These are phyloP conservation scores for Scheffersomyces stambukii DNA, from an alignment of 1,139 yeast species.

Conservation along the genomic window DNA sequence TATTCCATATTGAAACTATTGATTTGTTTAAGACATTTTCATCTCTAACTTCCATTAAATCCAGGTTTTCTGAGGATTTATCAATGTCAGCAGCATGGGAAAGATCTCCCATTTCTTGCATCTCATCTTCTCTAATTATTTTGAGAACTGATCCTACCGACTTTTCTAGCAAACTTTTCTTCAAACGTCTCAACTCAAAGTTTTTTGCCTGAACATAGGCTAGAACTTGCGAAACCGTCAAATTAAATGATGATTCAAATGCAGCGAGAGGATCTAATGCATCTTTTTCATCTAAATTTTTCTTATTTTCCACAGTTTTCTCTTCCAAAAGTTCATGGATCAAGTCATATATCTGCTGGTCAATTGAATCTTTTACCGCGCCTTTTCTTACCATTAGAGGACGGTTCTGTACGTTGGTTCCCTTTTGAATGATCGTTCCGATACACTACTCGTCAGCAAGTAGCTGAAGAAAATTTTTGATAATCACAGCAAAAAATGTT, in stretches of 20 bases:
- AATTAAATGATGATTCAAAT: constrained; percentile 59
- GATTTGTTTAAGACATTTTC: constrained; percentile 70
- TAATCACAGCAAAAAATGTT: too few relatives aligned
- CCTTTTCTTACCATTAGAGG: constrained; percentile 17
- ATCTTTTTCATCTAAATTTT: constrained; percentile 16
- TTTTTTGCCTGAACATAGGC: constrained; percentile 59
- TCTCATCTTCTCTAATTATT: constrained; percentile 42
- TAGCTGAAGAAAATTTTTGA: too few relatives aligned
- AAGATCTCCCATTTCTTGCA: constrained; percentile 32
- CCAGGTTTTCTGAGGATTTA: constrained; percentile 14
- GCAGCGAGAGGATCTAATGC: constrained; percentile 32
- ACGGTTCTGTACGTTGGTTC: not conserved
- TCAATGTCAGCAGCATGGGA: constrained; percentile 24
- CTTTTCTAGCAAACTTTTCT: constrained; percentile 51
- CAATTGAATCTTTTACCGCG: constrained; percentile 32
- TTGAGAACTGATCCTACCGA: constrained; percentile 53
- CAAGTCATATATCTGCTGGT: constrained; percentile 47
- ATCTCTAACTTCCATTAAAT: constrained; percentile 56
- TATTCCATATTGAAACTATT: constrained; percentile 68
- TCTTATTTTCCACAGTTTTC: constrained; percentile 42
- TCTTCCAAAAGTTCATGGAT: constrained; percentile 51
- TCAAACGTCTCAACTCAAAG: constrained; percentile 61
- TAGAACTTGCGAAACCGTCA: constrained; percentile 47
- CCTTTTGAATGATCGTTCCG: too few relatives aligned
- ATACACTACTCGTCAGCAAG: too few relatives aligned